A percentile compares a stretch with the other conserved stretches of the same genome.
phyloP scores from a whole-genome alignment of 257 asterid species.

The Linderniella brevidens region DNA sequence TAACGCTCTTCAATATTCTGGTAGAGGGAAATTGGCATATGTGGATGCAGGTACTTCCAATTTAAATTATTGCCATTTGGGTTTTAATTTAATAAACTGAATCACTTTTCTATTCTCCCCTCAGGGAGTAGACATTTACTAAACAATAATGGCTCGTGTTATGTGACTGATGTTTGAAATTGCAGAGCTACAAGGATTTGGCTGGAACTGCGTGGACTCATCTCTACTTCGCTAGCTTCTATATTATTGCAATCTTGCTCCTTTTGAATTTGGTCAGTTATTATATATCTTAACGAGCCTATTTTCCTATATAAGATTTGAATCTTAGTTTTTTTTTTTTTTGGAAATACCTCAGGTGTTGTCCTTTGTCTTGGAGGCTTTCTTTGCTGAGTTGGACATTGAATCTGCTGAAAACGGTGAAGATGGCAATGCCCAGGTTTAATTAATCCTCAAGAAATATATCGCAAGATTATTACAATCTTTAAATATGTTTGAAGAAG shows the following conservation, averaged over 20 bases:
- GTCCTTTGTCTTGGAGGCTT: slow-evolving; percentile 97
- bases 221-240: slow-evolving; percentile 87
- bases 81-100: too few relatives aligned
- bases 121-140: neutral
- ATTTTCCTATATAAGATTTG: neutral
- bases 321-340: neutral
- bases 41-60: slow-evolving; percentile 77
- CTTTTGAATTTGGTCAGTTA: slow-evolving; percentile 76
- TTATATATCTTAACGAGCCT: neutral
- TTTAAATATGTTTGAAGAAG: slow-evolving; percentile 2
- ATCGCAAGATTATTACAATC: neutral
- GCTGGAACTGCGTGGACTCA: slow-evolving; percentile 72
- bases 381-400: slow-evolving; percentile 87
- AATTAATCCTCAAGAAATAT: neutral
- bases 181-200: slow-evolving; percentile 81
- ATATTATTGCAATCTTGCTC: slow-evolving; percentile 64
- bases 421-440: slow-evolving; percentile 25
- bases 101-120: neutral
- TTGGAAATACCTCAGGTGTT: slow-evolving; percentile 47
- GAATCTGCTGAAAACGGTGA: slow-evolving; percentile 38
- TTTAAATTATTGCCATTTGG: slow-evolving; percentile 1
- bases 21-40: slow-evolving; percentile 97
- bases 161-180: slow-evolving; percentile 13
- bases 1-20: slow-evolving; percentile 83
- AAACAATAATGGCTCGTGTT: neutral